Conservation (phyloP, 306 rosid genomes). For the Acacia acuminata region DNA sequence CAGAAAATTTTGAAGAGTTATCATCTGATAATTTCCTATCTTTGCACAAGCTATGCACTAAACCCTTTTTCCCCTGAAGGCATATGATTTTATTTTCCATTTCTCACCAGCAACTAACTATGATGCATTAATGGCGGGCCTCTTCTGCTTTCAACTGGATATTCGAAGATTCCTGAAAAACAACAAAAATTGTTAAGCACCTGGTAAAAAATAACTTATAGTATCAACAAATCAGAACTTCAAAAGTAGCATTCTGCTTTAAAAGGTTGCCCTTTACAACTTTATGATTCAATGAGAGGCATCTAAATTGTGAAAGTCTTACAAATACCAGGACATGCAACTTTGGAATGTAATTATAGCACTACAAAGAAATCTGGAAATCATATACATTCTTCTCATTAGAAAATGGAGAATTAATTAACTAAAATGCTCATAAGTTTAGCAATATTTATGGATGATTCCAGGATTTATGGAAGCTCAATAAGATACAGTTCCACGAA, state of each 20-base stretch:
- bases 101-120: slow-evolving; percentile 40
- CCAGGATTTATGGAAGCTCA: slow-evolving; percentile 11
- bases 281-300: slow-evolving; percentile 9
- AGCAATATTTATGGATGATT: slow-evolving; percentile 12
- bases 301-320: background rate
- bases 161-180: slow-evolving; percentile 31
- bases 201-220: background rate
- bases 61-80: slow-evolving; percentile 45
- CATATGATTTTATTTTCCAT: slow-evolving; percentile 58
- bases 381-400: background rate
- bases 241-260: slow-evolving; percentile 26
- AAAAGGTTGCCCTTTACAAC: slow-evolving; percentile 11
- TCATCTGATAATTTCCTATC: slow-evolving; percentile 49
- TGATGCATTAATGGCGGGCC: slow-evolving; percentile 33
- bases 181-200: slow-evolving; percentile 7
- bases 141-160: slow-evolving; percentile 33
- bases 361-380: slow-evolving; percentile 3
- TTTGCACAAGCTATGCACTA: slow-evolving; percentile 40
- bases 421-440: slow-evolving; percentile 1
- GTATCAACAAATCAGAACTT: slow-evolving; percentile 5
- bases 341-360: background rate
- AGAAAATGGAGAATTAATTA: background rate
- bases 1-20: slow-evolving; percentile 42
- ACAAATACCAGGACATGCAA: slow-evolving; percentile 11
- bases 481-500: slow-evolving; percentile 9